Base-by-base conservation (phyloP, 768 basidiomycete species). In the Cubamyces lactineus region DNA sequence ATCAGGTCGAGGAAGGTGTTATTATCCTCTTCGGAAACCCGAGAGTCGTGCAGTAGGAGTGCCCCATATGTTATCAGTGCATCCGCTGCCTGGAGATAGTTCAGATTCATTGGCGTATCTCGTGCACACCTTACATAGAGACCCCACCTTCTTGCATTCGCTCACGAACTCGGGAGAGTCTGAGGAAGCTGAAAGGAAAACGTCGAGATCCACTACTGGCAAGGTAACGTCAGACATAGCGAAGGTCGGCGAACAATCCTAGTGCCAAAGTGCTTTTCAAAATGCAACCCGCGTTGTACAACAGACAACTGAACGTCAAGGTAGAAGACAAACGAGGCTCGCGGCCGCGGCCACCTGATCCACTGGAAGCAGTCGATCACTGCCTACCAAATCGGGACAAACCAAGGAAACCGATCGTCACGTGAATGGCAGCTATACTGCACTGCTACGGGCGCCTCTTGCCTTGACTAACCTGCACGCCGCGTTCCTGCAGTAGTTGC, bases 41-140 rank as follows among this genome's bases (percentile, higher is more conserved):
- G 84, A 15, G 89, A 89, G 74, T 97, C 96, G 57, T 84, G 87
- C 42, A 97, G 79, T 24, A 97, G 81, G 23, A 97, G 82, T 0
- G 96, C 96, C 2, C 96, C 96, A 61, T 91, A 94, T 40, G 81
- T 79, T 57, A 92, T 89, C 39, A 97, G 78, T 3, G 92, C 91
- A 66, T 90, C 80, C 6, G 94, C 91, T 38, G 88, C 91, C 91
- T 93, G 65, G 1, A n/a, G 1, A 46, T 23, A 23, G 21, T 17
- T 39, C 23, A 2, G 39, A 2, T 30, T 41, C n/a, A 2, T 23
- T 17, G 5, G 12, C 41, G 16, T 57, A 45, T 41, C 38, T 39
- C 38, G 17, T 26, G 45, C 60, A 19, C 2, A 15, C 15, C 11
- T 9, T 34, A 34, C 34, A 34, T 41, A 17, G 12, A 23, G 15